Evolutionary conservation across 805 yeast species (phyloP).

Genomic region (Candida ipomoeae): DNA sequence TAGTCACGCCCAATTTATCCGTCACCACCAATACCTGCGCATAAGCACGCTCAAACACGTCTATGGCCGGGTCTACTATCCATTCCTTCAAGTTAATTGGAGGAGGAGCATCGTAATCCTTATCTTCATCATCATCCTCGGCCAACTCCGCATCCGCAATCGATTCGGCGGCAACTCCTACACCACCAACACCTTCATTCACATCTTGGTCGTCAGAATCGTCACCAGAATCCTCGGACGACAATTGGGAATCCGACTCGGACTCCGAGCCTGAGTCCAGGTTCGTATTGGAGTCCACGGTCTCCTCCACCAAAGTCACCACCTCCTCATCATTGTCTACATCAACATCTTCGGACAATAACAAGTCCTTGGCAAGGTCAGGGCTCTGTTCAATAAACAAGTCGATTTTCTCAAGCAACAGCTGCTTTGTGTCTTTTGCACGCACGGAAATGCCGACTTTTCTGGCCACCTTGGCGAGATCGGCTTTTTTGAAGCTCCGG

Average conservation of each 20-base stretch:
- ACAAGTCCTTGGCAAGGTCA: constrained; percentile 21
- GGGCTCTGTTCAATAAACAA: constrained; percentile 26
- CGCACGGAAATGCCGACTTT: constrained; percentile 32
- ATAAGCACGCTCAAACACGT: constrained; percentile 22
- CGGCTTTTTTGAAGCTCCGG: constrained; percentile 37
- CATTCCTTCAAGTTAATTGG: constrained; percentile 37
- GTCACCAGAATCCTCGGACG: too few relatives aligned
- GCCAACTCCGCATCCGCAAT: constrained; percentile 24
- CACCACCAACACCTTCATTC: background rate
- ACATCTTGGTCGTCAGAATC: background rate
- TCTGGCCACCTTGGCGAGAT: constrained; percentile 31
- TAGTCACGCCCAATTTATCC: constrained; percentile 34
- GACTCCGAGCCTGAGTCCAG: constrained; percentile 5
- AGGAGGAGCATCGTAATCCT: constrained; percentile 35
- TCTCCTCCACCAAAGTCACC: constrained; percentile 33
- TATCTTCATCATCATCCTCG: constrained; percentile 33
- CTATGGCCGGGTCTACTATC: constrained; percentile 37
- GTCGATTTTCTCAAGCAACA: constrained; percentile 37
- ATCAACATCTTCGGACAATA: constrained; percentile 17
- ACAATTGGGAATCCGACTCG: background rate
- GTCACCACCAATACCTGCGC: constrained; percentile 28
- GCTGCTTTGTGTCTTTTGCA: constrained; percentile 40
- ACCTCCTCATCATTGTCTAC: constrained; percentile 29
- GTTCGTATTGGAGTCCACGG: constrained; percentile 21
- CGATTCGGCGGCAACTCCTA: background rate